These are phyloP conservation scores for Gloeophyllum trabeum DNA, from an alignment of 768 basidiomycete species.

Conservation along the genomic window DNA sequence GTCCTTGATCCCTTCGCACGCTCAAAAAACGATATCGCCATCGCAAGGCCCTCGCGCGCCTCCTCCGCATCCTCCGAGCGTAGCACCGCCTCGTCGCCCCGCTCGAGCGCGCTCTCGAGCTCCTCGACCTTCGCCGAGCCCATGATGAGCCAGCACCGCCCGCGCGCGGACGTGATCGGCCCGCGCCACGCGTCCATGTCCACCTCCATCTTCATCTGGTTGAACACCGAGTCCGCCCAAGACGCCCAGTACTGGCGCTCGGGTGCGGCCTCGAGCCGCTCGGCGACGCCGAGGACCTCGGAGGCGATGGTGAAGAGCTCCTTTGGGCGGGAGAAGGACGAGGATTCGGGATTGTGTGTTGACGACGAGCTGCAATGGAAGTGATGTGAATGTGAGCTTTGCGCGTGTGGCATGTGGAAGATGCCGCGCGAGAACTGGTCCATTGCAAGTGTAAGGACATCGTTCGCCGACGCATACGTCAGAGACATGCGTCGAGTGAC, in stretches of 20 bases:
- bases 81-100: constrained; percentile 25
- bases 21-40: constrained; percentile 22
- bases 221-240: constrained; percentile 51
- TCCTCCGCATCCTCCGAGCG: constrained; percentile 40
- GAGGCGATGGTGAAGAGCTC: constrained; percentile 54
- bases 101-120: constrained; percentile 41
- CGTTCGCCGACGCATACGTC: constrained; percentile 28
- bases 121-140: constrained; percentile 46
- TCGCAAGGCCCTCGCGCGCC: constrained; percentile 36
- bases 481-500: constrained; percentile 37
- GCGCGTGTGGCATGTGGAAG: constrained; percentile 53
- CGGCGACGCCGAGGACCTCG: constrained; percentile 48
- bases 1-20: constrained; percentile 16
- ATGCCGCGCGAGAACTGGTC: constrained; percentile 63
- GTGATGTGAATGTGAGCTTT: constrained; percentile 2
- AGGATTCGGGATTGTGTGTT: neutral
- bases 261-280: constrained; percentile 32
- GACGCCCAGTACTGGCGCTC: constrained; percentile 45
- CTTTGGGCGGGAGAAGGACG: constrained; percentile 39
- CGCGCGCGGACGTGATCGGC: constrained; percentile 33
- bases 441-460: constrained; percentile 48
- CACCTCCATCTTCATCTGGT: constrained; percentile 54
- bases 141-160: constrained; percentile 42
- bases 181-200: constrained; percentile 39
- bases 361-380: constrained; percentile 7